Base-by-base conservation (phyloP, 352 stramenopile species). In the Phytophthora meadii region DNA sequence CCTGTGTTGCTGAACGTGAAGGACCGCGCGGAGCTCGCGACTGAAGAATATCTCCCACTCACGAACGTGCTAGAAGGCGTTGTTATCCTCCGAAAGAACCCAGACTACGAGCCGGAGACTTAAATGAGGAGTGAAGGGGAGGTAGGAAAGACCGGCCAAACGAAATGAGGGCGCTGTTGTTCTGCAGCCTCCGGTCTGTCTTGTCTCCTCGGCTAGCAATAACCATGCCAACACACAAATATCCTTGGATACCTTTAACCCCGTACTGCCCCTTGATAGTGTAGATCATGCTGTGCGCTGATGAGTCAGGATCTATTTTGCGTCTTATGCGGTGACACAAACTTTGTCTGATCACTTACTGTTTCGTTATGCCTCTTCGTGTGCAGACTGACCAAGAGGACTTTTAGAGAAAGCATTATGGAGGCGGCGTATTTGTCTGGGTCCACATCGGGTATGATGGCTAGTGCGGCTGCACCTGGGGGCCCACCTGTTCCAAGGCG, bases 71-170 rank as follows among this genome's bases (percentile, higher is more conserved):
- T 99, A 72, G 98, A 99, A 88, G 97, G 97, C 57, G 90, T 99
- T 60, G 97, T 99, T 50, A 99, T 99, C 64, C 82, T 99, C 47
- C 97, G 96, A 79, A 97, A 99, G 78, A 99, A 99, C 77, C 97
- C 97, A 27, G 95, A 96, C 63, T 96, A 83, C 68, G 62, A 93
- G 70, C 81, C 86, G 24, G 88, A 96, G 47, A 86, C 79, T 70
- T 94, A 92, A 73, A 44, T 40, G 48, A 65, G 51, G 47, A 55
- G 51, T 50, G 28, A 60, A 61, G 59, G 61, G 44, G 55, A 39
- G 36, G 19, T n/a, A 25, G 44, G 52, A 59, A 34, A 17, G 55
- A 9, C 22, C 27, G 44, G 59, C 17, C 42, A 60, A 67, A 55
- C 15, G 27, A 58, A 53, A 61, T 41, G 63, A 65, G 49, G 45